Evolutionary conservation across 2,329 filamentous ascomycete species (phyloP), one percentile per base, ranked within the genome.

Genomic region (Alternaria solani): DNA sequence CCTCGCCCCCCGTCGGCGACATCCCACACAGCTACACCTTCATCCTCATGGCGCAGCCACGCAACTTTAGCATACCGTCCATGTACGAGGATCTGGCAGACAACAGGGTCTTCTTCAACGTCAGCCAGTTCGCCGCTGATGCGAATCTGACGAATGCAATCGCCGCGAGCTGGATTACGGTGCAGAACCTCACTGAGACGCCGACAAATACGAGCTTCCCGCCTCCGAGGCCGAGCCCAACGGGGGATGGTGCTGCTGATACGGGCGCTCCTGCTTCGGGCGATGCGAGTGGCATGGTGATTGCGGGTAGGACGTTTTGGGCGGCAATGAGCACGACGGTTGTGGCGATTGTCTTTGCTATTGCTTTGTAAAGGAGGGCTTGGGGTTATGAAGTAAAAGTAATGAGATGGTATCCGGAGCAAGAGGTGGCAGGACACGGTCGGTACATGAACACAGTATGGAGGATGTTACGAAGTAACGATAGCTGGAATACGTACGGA

Each of bases 141-240:
- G 67, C 76, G 2, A 69, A 66, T 1, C 52, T 82, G 5, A 53
- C 62, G 0, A 25, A 30, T 1, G 72, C 76, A 0, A 43, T 81
- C 20, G 78, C 76, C 1, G 77, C 70, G 7, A 81, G 79, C 59
- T 82, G 75, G 65, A 78, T 82, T 47, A 62, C 62, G 23, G 79
- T 79, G 11, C 69, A 77, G 51, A 77, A 79, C 52, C 28, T 65
- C 18, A 72, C 65, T 7, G 71, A 65, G 8, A 63, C 55, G 11
- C 48, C 68, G 14, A 66, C 66, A 44, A 65, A 23, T 16, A 47
- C 53, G 68, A 63, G 14, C 70, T 67, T 48, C 64, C 53, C 70
- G 12, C 66, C 70, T 9, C 51, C 67, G 20, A 58, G 66, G 44
- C 57, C 67, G 18, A 70, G 67, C 18, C 55, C 58, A 44, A 68